Base-by-base conservation (phyloP, 306 rosid species). In the Begonia fuchsioides region DNA sequence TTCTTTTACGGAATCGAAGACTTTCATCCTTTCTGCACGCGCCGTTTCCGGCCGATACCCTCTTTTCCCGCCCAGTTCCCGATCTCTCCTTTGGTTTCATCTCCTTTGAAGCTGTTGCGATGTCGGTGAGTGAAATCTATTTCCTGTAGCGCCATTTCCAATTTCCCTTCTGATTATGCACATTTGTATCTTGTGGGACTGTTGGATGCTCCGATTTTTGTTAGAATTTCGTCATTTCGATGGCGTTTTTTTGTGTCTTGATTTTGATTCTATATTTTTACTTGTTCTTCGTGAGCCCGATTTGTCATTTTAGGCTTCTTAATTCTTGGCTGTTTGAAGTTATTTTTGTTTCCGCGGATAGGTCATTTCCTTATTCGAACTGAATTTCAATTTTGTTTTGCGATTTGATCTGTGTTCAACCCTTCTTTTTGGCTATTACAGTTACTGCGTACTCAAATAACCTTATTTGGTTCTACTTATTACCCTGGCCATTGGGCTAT, bases 51-150 rank as follows among this genome's bases (percentile, higher is more conserved):
- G 35, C 35, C 35, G 35, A 3, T 26, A 26, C 35, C 35, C 8
- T 26, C 4, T 5, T 26, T 26, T 26, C 35, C 45, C 14, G 15
- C 16, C 17, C 44, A 26, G 44, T 13, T 16, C 32, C 40, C 13
- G 15, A 1, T 11, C 1, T 17, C 32, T 12, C 13, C 40, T n/a
- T n/a, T 41, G 45, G 5, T 41, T 59, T 19, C 17, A 32, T 59
- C 53, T 49, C 44, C 39, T 32, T 20, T 32, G 39, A 46, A 46
- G 38, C 52, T 3, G 49, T 49, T 67, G 39, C 53, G 53, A 68
- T 68, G 73, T 68, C 68, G 73, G 73, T 68, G 14, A 57, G 73
- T 68, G 32, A 15, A 17, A 51, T 60, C 52, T 48, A 10, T 48
- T 45, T 39, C 32, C 5, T 43, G 17, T 14, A 15, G 13, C 15